Evolutionary conservation across 2,329 filamentous ascomycete species (phyloP).

Genomic region (Fusarium oxysporum): DNA sequence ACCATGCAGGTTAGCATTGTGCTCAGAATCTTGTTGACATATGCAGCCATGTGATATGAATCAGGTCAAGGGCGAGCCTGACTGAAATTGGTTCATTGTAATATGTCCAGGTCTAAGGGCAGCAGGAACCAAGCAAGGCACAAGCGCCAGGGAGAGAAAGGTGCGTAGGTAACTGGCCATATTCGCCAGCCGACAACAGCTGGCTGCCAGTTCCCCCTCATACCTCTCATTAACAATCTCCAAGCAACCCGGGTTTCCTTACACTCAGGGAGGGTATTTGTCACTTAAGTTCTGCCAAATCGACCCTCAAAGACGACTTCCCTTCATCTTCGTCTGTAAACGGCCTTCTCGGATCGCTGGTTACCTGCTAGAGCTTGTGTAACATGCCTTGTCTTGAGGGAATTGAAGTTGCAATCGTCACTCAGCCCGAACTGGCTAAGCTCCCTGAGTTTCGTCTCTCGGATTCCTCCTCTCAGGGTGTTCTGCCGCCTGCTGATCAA

Average conservation of each 20-base stretch:
- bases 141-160: neutral
- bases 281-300: neutral
- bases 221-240: neutral
- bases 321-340: neutral
- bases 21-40: neutral
- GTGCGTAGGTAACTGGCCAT: neutral
- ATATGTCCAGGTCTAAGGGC: neutral
- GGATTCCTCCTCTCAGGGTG: slow-evolving; percentile 59
- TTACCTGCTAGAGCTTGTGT: neutral
- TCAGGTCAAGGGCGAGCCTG: neutral
- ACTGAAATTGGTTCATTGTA: neutral
- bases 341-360: neutral
- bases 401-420: slow-evolving; percentile 59
- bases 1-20: neutral
- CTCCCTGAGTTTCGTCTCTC: slow-evolving; percentile 68
- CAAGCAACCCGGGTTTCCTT: neutral
- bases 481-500: slow-evolving; percentile 39
- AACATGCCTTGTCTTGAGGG: slow-evolving; percentile 63
- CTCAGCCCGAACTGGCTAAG: slow-evolving; percentile 50
- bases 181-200: slow-evolving; percentile 21
- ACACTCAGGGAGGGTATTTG: neutral
- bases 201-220: slow-evolving; percentile 8
- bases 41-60: neutral
- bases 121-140: neutral
- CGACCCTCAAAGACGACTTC: neutral